Conservation (phyloP, 805 yeast genomes). For the Pichia eremophila region DNA sequence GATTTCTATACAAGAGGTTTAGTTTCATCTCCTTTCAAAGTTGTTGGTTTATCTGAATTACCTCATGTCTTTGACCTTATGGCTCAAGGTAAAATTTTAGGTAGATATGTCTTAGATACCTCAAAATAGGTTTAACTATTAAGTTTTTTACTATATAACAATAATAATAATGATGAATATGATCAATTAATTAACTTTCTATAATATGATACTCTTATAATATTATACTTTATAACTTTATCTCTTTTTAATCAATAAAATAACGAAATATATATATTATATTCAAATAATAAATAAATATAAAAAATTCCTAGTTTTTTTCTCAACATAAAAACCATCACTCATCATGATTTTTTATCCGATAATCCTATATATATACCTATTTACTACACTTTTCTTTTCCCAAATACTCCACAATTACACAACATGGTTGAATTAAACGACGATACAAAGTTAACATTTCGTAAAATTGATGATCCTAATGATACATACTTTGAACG, state of each 20-base stretch:
- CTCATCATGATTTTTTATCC: background rate
- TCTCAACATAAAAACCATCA: too few relatives aligned
- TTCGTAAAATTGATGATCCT: conserved; percentile 19
- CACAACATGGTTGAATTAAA: conserved; percentile 7
- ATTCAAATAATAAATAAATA: too few relatives aligned
- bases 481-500: conserved; percentile 15
- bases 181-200: too few relatives aligned
- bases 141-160: too few relatives aligned
- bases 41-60: conserved; percentile 67
- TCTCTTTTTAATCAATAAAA: too few relatives aligned
- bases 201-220: too few relatives aligned
- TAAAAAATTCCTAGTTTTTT: too few relatives aligned
- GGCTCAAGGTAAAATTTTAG: conserved; percentile 79
- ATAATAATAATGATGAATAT: too few relatives aligned
- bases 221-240: too few relatives aligned
- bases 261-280: too few relatives aligned
- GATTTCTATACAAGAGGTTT: conserved; percentile 63
- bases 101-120: conserved; percentile 84
- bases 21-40: conserved; percentile 54
- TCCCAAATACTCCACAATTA: background rate
- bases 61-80: conserved; percentile 63
- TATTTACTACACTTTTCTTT: too few relatives aligned
- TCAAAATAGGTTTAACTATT: conserved; percentile 32
- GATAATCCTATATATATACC: background rate
- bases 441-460: conserved; percentile 7